These are phyloP conservation scores for Pseudogymnoascus sp. DNA, from an alignment of 2,329 filamentous ascomycete genomes.

Conservation along the genomic window DNA sequence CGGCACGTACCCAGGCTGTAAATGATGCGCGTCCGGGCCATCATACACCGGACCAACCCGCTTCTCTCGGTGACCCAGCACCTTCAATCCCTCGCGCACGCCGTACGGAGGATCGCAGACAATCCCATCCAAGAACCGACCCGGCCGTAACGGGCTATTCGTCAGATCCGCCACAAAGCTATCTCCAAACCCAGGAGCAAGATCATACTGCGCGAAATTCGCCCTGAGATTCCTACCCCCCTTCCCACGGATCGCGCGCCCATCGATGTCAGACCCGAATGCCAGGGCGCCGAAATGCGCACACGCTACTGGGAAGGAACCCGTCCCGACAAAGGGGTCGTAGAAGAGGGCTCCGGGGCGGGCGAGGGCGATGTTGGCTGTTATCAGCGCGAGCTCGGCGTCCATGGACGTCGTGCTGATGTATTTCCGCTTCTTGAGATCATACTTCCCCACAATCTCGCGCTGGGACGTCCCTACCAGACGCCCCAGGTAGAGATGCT, in stretches of 20 bases:
- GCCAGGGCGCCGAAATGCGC: constrained; percentile 80
- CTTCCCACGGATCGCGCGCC: constrained; percentile 71
- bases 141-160: constrained; percentile 63
- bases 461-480: constrained; percentile 59
- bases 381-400: constrained; percentile 81
- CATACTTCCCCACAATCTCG: constrained; percentile 62
- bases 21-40: constrained; percentile 61
- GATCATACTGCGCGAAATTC: constrained; percentile 80
- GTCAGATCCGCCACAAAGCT: constrained; percentile 81
- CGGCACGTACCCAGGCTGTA: constrained; percentile 62
- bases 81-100: constrained; percentile 81
- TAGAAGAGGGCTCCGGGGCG: constrained; percentile 79
- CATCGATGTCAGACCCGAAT: constrained; percentile 89
- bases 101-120: constrained; percentile 95
- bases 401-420: constrained; percentile 98
- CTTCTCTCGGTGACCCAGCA: constrained; percentile 70
- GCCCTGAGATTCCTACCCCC: constrained; percentile 42
- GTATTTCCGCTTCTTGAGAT: constrained; percentile 87
- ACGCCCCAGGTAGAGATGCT: constrained; percentile 62
- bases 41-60: constrained; percentile 50
- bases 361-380: constrained; percentile 81
- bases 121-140: constrained; percentile 70
- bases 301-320: constrained; percentile 83
- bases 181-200: constrained; percentile 59
- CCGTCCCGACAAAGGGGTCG: constrained; percentile 93